Evolutionary conservation across 148 eudicot species (phyloP).

Genomic region (Euryodendron excelsum): DNA sequence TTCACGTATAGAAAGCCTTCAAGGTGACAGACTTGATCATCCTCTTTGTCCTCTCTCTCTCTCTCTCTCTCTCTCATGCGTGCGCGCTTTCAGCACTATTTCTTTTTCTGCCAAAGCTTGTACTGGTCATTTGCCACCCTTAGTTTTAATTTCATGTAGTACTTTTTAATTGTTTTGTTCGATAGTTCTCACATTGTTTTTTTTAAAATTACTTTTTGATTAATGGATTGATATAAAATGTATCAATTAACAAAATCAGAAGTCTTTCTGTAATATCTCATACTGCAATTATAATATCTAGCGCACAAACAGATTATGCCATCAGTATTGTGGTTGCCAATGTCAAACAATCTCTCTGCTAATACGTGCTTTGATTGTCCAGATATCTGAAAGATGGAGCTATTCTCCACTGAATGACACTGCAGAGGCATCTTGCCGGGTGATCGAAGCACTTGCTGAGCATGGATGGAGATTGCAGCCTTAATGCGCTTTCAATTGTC

Average conservation of each 20-base stretch:
- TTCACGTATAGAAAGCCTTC: too few species aligned
- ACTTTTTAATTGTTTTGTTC: background rate
- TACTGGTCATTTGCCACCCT: background rate
- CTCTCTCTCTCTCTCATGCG: background rate
- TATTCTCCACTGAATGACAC: conserved; percentile 42
- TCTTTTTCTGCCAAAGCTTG: background rate
- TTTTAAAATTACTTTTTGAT: too few species aligned
- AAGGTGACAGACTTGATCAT: too few species aligned
- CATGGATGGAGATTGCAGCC: conserved; percentile 43
- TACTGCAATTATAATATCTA: background rate
- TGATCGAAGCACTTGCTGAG: conserved; percentile 38
- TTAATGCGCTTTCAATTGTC: background rate
- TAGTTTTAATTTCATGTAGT: background rate
- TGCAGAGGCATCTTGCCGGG: conserved; percentile 39
- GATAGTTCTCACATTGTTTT: background rate
- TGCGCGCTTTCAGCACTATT: too few species aligned
- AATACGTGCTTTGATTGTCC: conserved; percentile 10
- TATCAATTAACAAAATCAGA: background rate
- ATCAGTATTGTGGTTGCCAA: background rate
- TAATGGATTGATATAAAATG: too few species aligned
- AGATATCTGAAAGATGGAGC: conserved; percentile 43
- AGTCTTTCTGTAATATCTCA: background rate
- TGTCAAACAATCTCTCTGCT: background rate
- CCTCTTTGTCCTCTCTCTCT: too few species aligned
- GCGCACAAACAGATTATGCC: background rate